Conservation (phyloP, 1,284 basidiomycete genomes). For the Ceratobasidium sp. region DNA sequence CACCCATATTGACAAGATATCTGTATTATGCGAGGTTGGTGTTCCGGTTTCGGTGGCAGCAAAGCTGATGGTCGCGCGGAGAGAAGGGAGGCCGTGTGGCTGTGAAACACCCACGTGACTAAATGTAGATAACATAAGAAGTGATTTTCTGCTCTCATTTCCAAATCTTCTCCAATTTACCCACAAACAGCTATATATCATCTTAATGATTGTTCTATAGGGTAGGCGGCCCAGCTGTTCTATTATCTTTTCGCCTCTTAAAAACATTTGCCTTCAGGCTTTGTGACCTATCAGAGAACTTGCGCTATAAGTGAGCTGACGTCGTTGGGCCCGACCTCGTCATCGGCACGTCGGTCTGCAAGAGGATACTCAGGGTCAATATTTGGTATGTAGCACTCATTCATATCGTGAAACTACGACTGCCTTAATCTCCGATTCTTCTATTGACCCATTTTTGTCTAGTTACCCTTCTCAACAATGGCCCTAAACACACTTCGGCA, state of each 20-base stretch:
- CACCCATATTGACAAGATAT: constrained; percentile 83
- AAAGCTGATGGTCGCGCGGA: constrained; percentile 11
- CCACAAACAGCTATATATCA: neutral
- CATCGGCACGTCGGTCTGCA: constrained; percentile 1
- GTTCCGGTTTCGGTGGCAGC: neutral
- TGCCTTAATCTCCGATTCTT: too few relatives aligned
- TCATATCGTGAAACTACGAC: too few relatives aligned
- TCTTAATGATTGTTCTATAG: neutral
- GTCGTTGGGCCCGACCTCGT: neutral
- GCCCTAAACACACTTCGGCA: constrained; percentile 21
- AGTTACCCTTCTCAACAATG: constrained; percentile 23
- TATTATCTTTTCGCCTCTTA: neutral
- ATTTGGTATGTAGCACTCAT: neutral
- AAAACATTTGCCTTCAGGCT: neutral
- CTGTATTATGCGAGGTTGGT: too few relatives aligned
- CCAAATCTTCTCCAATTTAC: neutral
- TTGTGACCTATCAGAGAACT: neutral
- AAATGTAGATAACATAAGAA: neutral
- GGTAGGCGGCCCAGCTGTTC: neutral
- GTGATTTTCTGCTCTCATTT: neutral
- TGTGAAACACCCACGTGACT: constrained; percentile 3
- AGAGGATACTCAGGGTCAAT: neutral
- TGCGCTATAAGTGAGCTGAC: neutral
- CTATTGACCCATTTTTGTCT: neutral
- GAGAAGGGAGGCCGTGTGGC: constrained; percentile 20